Conservation (phyloP, 2,329 filamentous ascomycete species). For the Epichloe uncinata region DNA sequence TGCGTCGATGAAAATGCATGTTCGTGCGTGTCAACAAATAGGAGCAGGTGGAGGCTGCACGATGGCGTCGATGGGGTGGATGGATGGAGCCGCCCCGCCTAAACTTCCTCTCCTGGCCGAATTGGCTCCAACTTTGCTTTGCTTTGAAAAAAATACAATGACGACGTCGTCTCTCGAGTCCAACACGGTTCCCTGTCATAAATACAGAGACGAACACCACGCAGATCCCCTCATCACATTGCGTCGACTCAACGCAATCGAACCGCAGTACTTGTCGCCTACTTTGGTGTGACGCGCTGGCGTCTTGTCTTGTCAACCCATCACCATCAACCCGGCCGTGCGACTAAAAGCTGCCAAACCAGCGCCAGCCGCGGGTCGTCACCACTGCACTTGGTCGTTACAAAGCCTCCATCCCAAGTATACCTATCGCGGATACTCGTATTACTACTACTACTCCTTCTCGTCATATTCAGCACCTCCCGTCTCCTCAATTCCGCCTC, state of each 20-base stretch:
- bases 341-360: not conserved
- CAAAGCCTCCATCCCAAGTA: not conserved
- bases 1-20: too few species aligned
- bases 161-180: not conserved
- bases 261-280: not conserved
- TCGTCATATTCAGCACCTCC: not conserved
- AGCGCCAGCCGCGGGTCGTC: not conserved
- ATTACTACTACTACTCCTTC: not conserved
- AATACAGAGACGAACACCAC: not conserved
- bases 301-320: not conserved
- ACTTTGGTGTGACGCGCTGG: not conserved
- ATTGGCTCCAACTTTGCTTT: not conserved
- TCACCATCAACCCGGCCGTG: constrained; percentile 1
- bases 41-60: too few species aligned
- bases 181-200: not conserved
- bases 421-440: not conserved
- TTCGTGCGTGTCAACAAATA: too few species aligned
- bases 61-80: not conserved
- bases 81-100: constrained; percentile 3
- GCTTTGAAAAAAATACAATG: not conserved
- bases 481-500: not conserved
- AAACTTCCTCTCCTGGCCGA: constrained; percentile 3
- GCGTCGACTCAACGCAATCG: not conserved
- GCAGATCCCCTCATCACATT: not conserved
- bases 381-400: not conserved